Percentiles rank a stretch among this genome's conserved stretches.
phyloP scores from a whole-genome alignment of 352 stramenopile genomes.

The Globisporangium cederbergense region DNA sequence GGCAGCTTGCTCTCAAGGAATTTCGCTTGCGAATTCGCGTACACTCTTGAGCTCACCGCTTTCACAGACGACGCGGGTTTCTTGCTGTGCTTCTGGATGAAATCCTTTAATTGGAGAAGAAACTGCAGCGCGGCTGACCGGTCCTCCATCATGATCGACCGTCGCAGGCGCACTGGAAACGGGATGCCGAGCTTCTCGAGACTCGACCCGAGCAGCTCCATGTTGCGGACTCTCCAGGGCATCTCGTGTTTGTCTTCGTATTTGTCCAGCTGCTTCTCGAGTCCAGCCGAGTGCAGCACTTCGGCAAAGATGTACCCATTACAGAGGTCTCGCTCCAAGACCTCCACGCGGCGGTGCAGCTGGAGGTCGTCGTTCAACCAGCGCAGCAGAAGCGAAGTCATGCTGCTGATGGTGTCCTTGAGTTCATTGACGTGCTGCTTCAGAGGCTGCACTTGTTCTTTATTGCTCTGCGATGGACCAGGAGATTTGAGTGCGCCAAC shows the following conservation, averaged over 20 bases:
- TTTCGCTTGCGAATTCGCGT: not conserved
- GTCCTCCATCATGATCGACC: slow-evolving; percentile 68
- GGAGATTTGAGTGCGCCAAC: not conserved
- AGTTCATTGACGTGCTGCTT: not conserved
- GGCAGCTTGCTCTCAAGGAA: not conserved
- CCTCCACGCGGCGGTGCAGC: slow-evolving; percentile 39
- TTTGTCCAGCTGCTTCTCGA: slow-evolving; percentile 43
- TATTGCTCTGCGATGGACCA: not conserved
- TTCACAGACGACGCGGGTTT: slow-evolving; percentile 1
- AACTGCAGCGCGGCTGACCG: slow-evolving; percentile 50
- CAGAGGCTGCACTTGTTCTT: not conserved
- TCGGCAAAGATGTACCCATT: slow-evolving; percentile 69
- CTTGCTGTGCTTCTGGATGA: slow-evolving; percentile 29
- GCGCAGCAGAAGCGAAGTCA: slow-evolving; percentile 57
- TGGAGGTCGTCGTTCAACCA: slow-evolving; percentile 69
- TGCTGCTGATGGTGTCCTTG: slow-evolving; percentile 8
- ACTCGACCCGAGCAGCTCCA: slow-evolving; percentile 46
- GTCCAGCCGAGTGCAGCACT: slow-evolving; percentile 43
- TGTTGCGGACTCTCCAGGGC: slow-evolving; percentile 48
- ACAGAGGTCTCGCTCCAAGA: slow-evolving; percentile 60
- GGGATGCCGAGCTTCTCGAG: slow-evolving; percentile 35
- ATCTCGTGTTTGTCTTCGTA: slow-evolving; percentile 39
- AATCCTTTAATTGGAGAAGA: slow-evolving; percentile 56
- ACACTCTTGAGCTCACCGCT: slow-evolving; percentile 10
- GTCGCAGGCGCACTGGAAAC: slow-evolving; percentile 39